These are phyloP conservation scores for Debaryomyces prosopidis DNA, from an alignment of 805 yeast genomes.

Conservation along the genomic window DNA sequence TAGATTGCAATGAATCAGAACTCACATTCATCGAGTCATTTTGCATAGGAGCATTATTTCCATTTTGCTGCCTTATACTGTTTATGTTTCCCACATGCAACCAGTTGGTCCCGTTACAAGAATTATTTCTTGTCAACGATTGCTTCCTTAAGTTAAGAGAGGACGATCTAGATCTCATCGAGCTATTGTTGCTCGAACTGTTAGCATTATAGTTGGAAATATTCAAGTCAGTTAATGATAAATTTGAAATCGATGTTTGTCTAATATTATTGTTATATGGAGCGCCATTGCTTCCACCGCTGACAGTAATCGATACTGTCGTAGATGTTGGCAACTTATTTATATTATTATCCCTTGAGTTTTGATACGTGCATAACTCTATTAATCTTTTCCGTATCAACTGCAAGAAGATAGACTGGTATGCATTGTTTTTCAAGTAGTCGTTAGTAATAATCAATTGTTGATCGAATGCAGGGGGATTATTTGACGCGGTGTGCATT, in stretches of 20 bases:
- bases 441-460: constrained; percentile 35
- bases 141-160: constrained; percentile 42
- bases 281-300: constrained; percentile 9
- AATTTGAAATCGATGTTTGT: constrained; percentile 41
- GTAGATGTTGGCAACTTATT: constrained; percentile 26
- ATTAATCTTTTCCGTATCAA: constrained; percentile 41
- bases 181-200: constrained; percentile 13
- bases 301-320: constrained; percentile 17
- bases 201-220: constrained; percentile 28
- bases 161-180: constrained; percentile 35
- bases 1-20: constrained; percentile 44
- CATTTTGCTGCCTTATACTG: constrained; percentile 25
- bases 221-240: constrained; percentile 41
- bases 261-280: constrained; percentile 17
- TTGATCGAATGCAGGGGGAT: constrained; percentile 28
- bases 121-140: constrained; percentile 43
- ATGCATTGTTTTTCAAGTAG: constrained; percentile 27
- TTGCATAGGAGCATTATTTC: constrained; percentile 1
- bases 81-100: constrained; percentile 45
- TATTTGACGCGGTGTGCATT: constrained; percentile 12
- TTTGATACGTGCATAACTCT: constrained; percentile 35
- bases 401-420: constrained; percentile 41
- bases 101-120: constrained; percentile 38
- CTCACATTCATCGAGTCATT: constrained; percentile 26
- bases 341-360: constrained; percentile 6